Conservation (phyloP, 2,329 filamentous ascomycete genomes). For the Sarocladium brachiariae region DNA sequence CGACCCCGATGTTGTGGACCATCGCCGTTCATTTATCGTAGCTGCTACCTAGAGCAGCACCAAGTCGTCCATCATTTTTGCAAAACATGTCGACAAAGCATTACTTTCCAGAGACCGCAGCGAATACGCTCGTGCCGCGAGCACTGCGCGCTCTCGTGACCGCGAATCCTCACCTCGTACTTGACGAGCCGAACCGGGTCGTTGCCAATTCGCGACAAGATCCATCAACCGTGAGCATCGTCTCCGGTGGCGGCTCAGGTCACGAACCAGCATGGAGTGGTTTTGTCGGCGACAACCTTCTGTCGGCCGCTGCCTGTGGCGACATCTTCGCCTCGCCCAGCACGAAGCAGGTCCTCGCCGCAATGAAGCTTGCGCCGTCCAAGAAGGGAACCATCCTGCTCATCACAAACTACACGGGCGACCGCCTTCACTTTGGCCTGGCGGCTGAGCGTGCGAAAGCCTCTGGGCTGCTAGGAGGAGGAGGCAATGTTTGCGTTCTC, state of each 20-base stretch:
- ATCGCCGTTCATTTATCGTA: too few species aligned
- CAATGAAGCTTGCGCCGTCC: conserved; percentile 54
- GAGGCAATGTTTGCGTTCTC: conserved; percentile 55
- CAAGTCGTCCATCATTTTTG: neutral
- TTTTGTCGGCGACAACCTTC: conserved; percentile 62
- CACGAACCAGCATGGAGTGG: conserved; percentile 68
- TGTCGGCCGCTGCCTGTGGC: conserved; percentile 64
- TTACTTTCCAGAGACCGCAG: conserved; percentile 15
- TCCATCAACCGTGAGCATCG: conserved; percentile 26
- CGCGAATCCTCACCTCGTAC: conserved; percentile 29
- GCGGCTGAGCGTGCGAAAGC: conserved; percentile 68
- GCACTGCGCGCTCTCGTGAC: conserved; percentile 17
- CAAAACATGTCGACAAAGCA: conserved; percentile 14
- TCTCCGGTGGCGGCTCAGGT: conserved; percentile 58
- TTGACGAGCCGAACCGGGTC: conserved; percentile 34
- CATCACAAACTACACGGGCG: conserved; percentile 70
- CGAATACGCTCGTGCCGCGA: conserved; percentile 20
- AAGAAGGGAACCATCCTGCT: conserved; percentile 59
- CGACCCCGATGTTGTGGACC: neutral
- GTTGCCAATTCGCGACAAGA: conserved; percentile 29
- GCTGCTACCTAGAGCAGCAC: too few species aligned
- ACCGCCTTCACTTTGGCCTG: conserved; percentile 68
- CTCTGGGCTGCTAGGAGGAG: conserved; percentile 33
- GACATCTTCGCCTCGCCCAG: conserved; percentile 70
- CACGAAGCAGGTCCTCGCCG: conserved; percentile 64